Base-by-base conservation (phyloP, 495 filamentous ascomycete genomes). In the Margaritispora aquatica region DNA sequence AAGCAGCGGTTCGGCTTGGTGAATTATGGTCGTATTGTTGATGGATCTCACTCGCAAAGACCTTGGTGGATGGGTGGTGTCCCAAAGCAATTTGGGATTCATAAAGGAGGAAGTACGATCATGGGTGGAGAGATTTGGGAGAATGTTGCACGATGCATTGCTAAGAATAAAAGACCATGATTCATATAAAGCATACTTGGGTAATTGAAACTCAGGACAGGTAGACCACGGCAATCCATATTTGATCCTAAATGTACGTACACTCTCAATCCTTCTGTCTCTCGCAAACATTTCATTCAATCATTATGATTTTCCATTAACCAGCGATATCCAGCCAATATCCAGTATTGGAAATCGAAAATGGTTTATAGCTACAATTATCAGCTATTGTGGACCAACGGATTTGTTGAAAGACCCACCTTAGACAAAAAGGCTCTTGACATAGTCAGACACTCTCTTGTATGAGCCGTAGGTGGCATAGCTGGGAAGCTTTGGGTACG, bases 11-110 rank as follows among this genome's bases (percentile, higher is more conserved):
- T 80, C 13, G 78, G 82, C 19, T 70, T 83, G 53, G 78, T 77
- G 26, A 86, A 85, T 59, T 68, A 80, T 47, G 71, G 69, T 31
- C 64, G 78, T 26, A 72, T 77, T 49, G 71, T 73, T 2, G 56
- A 57, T 44, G 57, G 47, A 9, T 59, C 50, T 27, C 61, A 60
- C 27, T 19, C 31, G 19, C 67, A 60, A 24, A 62, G 66, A 26
- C 63, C 65, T 9, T 74, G 71, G 72, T 73, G 69, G 68, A 61
- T 59, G 44, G 46, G 48, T 2, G 58, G 31, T n/a, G 63, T 58
- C 15, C 34, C 59, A 3, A 55, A 54, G 26, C 59, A 65, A 38
- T 68, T 68, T 46, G 63, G 59, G 0, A 58, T 68, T 15, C 53
- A 63, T 50, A 46, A 53, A 17, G 50, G 47, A 4, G 38, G 19